Percentiles rank a stretch among this genome's conserved stretches.
These are phyloP conservation scores for Anisogramma anomala DNA, from an alignment of 2,329 filamentous ascomycete genomes.

Conservation along the genomic window DNA sequence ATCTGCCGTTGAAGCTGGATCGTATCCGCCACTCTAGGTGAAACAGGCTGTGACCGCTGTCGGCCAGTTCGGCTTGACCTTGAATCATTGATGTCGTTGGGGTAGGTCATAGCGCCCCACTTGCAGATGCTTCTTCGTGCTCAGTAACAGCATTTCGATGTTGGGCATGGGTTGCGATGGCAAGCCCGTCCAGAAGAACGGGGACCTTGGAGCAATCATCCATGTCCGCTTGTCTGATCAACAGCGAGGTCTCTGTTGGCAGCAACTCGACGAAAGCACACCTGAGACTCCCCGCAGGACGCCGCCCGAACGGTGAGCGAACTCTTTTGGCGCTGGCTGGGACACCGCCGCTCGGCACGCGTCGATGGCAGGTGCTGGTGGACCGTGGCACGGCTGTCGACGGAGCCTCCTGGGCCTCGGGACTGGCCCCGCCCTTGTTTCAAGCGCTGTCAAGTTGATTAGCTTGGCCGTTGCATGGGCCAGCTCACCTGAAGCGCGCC, in stretches of 20 bases:
- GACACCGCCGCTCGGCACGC: too few relatives aligned
- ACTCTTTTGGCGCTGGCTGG: too few relatives aligned
- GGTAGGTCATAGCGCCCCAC: too few relatives aligned
- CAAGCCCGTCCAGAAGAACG: too few relatives aligned
- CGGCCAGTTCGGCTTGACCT: neutral
- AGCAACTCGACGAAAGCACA: neutral
- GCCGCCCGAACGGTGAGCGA: neutral
- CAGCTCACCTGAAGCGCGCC: constrained; percentile 8
- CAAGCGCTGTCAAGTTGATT: constrained; percentile 3
- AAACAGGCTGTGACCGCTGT: constrained; percentile 3
- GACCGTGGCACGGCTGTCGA: neutral
- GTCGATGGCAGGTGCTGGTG: neutral
- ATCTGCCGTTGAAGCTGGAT: neutral
- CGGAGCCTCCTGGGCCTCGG: neutral
- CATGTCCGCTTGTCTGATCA: too few relatives aligned
- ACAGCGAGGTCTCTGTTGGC: neutral
- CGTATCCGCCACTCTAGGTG: constrained; percentile 1
- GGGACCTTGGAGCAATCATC: too few relatives aligned
- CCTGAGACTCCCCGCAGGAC: constrained; percentile 8
- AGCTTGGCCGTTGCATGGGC: neutral
- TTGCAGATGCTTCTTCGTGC: too few relatives aligned
- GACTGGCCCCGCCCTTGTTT: constrained; percentile 1
- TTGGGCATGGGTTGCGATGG: too few relatives aligned
- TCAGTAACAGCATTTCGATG: too few relatives aligned
- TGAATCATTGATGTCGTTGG: neutral